Evolutionary conservation across 2,329 filamentous ascomycete genomes (phyloP).

Genomic region (Keithomyces neogunnii): DNA sequence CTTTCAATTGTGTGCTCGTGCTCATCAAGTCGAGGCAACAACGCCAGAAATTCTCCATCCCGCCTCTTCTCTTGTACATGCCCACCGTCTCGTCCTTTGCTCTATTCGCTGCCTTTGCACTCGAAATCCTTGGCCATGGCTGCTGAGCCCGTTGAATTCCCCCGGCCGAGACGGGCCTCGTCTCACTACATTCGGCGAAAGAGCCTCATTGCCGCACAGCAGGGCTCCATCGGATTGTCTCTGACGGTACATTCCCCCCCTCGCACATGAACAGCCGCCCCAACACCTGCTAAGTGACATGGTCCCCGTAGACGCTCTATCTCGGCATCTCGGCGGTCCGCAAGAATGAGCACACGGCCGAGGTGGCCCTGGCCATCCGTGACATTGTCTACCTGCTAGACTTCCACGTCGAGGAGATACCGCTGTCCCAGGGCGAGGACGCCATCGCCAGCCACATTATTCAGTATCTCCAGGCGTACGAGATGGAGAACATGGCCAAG

Average conservation of each 20-base stretch:
- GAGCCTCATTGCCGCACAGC: background rate
- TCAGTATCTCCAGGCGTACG: conserved; percentile 47
- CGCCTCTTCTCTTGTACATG: too few species aligned
- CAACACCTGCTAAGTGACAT: background rate
- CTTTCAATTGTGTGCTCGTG: too few species aligned
- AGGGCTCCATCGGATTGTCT: background rate
- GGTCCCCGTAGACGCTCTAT: conserved; percentile 32
- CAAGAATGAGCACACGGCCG: conserved; percentile 40
- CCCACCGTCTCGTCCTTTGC: too few species aligned
- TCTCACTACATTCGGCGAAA: background rate
- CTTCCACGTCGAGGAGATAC: conserved; percentile 55
- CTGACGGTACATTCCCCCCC: background rate
- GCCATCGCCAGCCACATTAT: conserved; percentile 54
- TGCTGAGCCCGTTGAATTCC: background rate
- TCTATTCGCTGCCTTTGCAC: too few species aligned
- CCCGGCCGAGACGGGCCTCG: background rate
- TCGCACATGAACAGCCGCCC: background rate
- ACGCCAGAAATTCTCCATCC: too few species aligned
- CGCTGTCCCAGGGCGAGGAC: conserved; percentile 22
- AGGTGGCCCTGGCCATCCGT: conserved; percentile 60
- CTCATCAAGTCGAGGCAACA: too few species aligned
- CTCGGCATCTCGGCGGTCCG: conserved; percentile 52
- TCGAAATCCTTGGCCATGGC: too few species aligned
- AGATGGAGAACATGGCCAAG: conserved; percentile 59
- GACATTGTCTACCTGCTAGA: conserved; percentile 69